Evolutionary conservation across 78 protist species (phyloP).

Genomic region (Dictyostelium intermedium): DNA sequence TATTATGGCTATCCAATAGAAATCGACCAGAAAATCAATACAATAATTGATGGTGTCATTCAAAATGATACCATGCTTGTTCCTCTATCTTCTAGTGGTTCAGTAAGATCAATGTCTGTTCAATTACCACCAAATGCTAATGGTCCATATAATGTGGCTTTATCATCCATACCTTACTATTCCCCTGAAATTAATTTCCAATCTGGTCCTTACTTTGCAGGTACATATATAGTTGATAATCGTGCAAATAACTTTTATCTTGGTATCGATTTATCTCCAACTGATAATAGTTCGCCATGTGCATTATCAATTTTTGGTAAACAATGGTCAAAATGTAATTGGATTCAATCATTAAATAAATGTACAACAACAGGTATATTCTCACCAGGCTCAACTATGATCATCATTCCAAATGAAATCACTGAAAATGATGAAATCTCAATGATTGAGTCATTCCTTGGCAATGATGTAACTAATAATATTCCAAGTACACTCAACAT

Average conservation of each 20-base stretch:
- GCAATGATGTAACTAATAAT: not conserved
- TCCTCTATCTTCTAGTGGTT: not conserved
- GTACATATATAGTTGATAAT: not conserved
- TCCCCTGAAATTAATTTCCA: not conserved
- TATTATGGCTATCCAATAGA: not conserved
- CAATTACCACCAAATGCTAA: not conserved
- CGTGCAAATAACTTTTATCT: not conserved
- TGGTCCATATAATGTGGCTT: not conserved
- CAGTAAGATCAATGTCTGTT: not conserved
- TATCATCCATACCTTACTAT: not conserved
- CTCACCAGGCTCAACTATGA: not conserved
- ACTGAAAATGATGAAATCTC: not conserved
- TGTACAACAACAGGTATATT: not conserved
- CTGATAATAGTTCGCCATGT: too few species aligned
- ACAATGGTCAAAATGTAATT: slow-evolving; percentile 1
- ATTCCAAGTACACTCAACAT: not conserved
- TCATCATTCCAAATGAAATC: not conserved
- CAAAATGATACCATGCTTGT: not conserved
- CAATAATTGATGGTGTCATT: not conserved
- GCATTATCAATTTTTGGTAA: not conserved
- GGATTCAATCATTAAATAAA: not conserved
- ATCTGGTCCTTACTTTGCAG: not conserved
- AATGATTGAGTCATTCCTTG: not conserved
- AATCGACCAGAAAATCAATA: too few species aligned
- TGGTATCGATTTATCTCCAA: not conserved